These are phyloP conservation scores for Torulaspora microellipsoides DNA, from an alignment of 805 yeast species.

Conservation along the genomic window DNA sequence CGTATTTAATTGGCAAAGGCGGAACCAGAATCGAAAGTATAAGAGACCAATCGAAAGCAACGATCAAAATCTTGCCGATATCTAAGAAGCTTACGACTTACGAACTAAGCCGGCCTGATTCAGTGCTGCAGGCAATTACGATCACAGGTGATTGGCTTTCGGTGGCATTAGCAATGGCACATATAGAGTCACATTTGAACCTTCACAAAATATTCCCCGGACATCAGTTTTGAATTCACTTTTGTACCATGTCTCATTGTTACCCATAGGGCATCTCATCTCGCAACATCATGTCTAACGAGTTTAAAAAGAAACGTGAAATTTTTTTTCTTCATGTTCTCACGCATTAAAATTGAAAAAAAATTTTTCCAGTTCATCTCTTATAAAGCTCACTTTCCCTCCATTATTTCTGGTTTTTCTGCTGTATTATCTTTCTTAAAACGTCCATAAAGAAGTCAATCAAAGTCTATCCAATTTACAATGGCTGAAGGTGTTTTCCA, in stretches of 20 bases:
- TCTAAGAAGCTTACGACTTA: conserved; percentile 11
- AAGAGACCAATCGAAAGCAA: conserved; percentile 36
- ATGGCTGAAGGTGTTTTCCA: conserved; percentile 99
- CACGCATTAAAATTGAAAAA: conserved; percentile 9
- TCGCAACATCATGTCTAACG: neutral
- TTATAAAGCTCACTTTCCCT: conserved; percentile 13
- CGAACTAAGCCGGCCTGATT: conserved; percentile 13
- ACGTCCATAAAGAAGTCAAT: conserved; percentile 14
- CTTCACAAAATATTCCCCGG: conserved; percentile 6
- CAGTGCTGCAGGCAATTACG: conserved; percentile 27
- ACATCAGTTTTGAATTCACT: neutral
- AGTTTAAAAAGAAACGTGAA: conserved; percentile 18
- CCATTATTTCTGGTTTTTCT: neutral
- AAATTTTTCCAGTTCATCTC: conserved; percentile 12
- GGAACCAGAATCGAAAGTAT: conserved; percentile 39
- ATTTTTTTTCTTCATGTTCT: conserved; percentile 15
- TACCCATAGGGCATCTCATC: neutral
- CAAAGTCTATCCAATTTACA: conserved; percentile 32
- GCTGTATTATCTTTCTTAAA: conserved; percentile 1
- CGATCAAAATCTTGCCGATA: conserved; percentile 39
- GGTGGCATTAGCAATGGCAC: conserved; percentile 25
- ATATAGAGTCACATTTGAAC: conserved; percentile 21
- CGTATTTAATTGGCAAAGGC: conserved; percentile 41
- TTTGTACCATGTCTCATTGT: neutral
- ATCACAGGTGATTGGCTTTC: conserved; percentile 31